These are phyloP conservation scores for Podila horticola DNA, from an alignment of 192 early-diverging fungal species.

Conservation along the genomic window DNA sequence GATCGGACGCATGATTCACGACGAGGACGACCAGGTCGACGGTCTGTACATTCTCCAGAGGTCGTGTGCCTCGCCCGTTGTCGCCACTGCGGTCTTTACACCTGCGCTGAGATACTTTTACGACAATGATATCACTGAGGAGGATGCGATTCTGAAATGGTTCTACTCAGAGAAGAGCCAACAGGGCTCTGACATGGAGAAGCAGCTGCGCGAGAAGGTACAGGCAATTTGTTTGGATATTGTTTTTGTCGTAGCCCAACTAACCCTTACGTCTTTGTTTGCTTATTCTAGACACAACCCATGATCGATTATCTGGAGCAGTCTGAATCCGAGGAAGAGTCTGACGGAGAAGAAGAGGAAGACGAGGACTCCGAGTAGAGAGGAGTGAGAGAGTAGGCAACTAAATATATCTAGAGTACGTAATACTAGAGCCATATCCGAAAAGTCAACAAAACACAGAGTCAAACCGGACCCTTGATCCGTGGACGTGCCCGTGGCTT, in stretches of 20 bases:
- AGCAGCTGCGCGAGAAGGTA: constrained; percentile 65
- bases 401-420: no score
- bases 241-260: not conserved
- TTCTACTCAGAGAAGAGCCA: constrained; percentile 61
- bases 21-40: constrained; percentile 80
- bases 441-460: no score
- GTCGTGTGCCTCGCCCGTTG: constrained; percentile 5
- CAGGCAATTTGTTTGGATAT: not conserved
- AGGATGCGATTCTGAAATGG: constrained; percentile 85
- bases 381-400: constrained; percentile 8
- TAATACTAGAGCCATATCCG: no score
- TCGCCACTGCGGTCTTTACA: constrained; percentile 63
- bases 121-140: constrained; percentile 84
- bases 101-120: constrained; percentile 73
- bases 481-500: no score
- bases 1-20: constrained; percentile 73
- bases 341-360: constrained; percentile 17
- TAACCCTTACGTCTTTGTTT: not conserved
- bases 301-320: constrained; percentile 41
- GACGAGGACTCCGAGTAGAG: constrained; percentile 18
- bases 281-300: constrained; percentile 22
- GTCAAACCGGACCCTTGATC: no score
- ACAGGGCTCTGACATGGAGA: constrained; percentile 52
- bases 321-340: constrained; percentile 28
- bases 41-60: constrained; percentile 61